A percentile compares a stretch with the other conserved stretches of the same genome.
These are phyloP conservation scores for Moesziomyces sp. DNA, from an alignment of 1,284 basidiomycete genomes.

Conservation along the genomic window DNA sequence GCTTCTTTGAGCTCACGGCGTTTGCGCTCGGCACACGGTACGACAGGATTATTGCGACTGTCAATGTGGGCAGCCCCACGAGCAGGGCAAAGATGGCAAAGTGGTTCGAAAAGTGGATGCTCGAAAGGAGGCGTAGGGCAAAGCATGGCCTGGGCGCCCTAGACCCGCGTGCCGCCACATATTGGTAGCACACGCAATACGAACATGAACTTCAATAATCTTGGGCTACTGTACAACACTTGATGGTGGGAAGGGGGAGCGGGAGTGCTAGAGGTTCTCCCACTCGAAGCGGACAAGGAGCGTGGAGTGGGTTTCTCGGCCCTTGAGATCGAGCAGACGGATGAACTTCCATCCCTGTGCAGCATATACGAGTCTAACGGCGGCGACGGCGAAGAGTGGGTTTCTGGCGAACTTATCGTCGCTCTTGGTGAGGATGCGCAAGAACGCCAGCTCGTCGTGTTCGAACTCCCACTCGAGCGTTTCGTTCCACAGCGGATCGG, in stretches of 20 bases:
- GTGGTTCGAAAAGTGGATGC: slow-evolving; percentile 62
- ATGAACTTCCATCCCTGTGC: slow-evolving; percentile 70
- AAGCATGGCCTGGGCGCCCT: slow-evolving; percentile 32
- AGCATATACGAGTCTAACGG: slow-evolving; percentile 38
- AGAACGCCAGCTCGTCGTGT: slow-evolving; percentile 53
- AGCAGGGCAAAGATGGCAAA: slow-evolving; percentile 68
- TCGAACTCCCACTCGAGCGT: slow-evolving; percentile 55
- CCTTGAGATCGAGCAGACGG: slow-evolving; percentile 72
- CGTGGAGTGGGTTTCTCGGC: slow-evolving; percentile 70
- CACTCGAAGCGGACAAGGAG: slow-evolving; percentile 47
- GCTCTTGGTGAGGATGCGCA: slow-evolving; percentile 59
- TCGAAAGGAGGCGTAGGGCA: slow-evolving; percentile 44
- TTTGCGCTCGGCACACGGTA: slow-evolving; percentile 87
- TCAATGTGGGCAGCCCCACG: slow-evolving; percentile 85
- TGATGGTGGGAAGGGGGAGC: neutral
- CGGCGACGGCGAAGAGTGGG: slow-evolving; percentile 56
- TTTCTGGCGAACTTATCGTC: slow-evolving; percentile 59
- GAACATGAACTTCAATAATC: neutral
- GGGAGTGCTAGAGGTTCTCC: slow-evolving; percentile 15
- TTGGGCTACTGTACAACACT: neutral
- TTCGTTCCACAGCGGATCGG: slow-evolving; percentile 56
- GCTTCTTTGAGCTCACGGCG: slow-evolving; percentile 74
- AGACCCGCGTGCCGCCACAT: slow-evolving; percentile 35
- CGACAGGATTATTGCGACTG: slow-evolving; percentile 90
- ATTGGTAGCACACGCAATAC: slow-evolving; percentile 29